phyloP scores from a whole-genome alignment of 441 rosid species.

The Erodium moschatum region DNA sequence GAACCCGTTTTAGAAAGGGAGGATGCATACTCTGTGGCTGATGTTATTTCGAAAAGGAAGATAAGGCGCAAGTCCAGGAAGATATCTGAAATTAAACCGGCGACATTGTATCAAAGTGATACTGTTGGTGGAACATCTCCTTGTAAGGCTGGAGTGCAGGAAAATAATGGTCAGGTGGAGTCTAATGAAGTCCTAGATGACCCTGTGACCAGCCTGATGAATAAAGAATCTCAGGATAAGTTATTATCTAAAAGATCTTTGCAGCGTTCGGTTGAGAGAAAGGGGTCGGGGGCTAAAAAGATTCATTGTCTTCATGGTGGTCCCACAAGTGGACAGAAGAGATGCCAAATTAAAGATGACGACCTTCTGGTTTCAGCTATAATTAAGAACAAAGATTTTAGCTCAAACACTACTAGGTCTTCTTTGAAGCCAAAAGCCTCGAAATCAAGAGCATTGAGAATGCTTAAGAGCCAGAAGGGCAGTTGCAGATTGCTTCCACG shows the following conservation, averaged over 20 bases:
- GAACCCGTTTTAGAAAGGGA: constrained; percentile 12
- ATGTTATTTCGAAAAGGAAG: constrained; percentile 28
- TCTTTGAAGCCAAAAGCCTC: constrained; percentile 26
- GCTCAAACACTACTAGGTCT: constrained; percentile 15
- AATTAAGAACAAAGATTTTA: constrained; percentile 44
- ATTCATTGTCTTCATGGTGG: constrained; percentile 24
- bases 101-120: constrained; percentile 29
- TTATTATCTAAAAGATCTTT: constrained; percentile 21
- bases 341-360: constrained; percentile 50
- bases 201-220: constrained; percentile 15
- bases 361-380: constrained; percentile 57
- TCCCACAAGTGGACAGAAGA: constrained; percentile 35
- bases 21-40: too few species aligned
- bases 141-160: constrained; percentile 25
- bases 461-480: constrained; percentile 44
- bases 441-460: constrained; percentile 38
- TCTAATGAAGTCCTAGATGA: constrained; percentile 28
- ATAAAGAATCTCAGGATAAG: constrained; percentile 21
- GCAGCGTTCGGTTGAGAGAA: constrained; percentile 26
- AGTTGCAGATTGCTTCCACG: constrained; percentile 63
- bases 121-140: constrained; percentile 20
- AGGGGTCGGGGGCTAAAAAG: constrained; percentile 33
- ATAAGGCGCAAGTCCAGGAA: constrained; percentile 58
- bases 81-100: constrained; percentile 51
- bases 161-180: constrained; percentile 27